A percentile compares a stretch with the other conserved stretches of the same genome.
Conservation (phyloP, 306 rosid genomes). For the Inga leiocalycina region DNA sequence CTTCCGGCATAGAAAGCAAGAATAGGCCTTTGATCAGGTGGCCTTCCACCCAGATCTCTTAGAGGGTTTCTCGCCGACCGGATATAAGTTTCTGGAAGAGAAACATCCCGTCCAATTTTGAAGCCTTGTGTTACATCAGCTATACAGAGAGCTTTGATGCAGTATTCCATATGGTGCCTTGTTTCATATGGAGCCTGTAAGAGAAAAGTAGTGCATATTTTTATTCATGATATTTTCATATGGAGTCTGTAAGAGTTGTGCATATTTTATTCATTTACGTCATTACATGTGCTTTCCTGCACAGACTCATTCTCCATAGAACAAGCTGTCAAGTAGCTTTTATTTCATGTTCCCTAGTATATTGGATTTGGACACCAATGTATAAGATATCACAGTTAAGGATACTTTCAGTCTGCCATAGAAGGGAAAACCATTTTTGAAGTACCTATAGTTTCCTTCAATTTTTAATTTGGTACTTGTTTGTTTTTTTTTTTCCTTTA, state of each 20-base stretch:
- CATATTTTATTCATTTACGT: background rate
- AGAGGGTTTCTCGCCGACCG: constrained; percentile 76
- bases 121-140: constrained; percentile 88
- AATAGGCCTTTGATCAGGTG: constrained; percentile 65
- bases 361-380: background rate
- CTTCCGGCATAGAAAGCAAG: constrained; percentile 92
- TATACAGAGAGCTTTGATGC: constrained; percentile 92
- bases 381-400: background rate
- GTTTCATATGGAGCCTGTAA: constrained; percentile 92
- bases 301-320: background rate
- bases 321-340: background rate
- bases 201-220: constrained; percentile 12
- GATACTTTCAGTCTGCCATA: background rate
- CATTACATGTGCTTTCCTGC: background rate
- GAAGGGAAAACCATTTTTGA: background rate
- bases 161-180: constrained; percentile 96
- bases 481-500: too few relatives aligned
- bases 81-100: constrained; percentile 87
- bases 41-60: constrained; percentile 80
- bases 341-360: background rate
- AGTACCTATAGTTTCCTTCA: too few relatives aligned
- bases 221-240: constrained; percentile 50
- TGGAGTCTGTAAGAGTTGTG: constrained; percentile 60
- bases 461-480: too few relatives aligned
- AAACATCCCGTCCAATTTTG: constrained; percentile 86